Conservation (phyloP, 306 rosid genomes). For the Oemleria cerasiformis region DNA sequence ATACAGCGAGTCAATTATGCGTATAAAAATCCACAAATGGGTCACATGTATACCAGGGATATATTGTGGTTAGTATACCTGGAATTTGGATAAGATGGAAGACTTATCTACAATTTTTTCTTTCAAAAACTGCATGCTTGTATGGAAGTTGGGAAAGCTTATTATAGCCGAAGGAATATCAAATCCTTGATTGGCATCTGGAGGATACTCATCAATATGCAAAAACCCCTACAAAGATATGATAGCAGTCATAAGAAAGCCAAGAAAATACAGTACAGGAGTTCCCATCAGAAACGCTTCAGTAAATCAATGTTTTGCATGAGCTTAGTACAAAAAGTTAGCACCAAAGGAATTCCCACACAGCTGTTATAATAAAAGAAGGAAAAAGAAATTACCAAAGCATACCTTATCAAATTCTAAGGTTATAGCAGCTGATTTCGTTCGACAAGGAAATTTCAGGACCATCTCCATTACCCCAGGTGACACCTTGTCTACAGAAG, state of each 20-base stretch:
- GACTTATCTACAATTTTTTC: constrained; percentile 45
- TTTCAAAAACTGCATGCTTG: constrained; percentile 47
- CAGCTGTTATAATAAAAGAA: not conserved
- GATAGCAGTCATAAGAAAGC: constrained; percentile 18
- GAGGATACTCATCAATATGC: constrained; percentile 96
- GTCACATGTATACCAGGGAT: constrained; percentile 5
- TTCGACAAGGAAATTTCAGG: constrained; percentile 74
- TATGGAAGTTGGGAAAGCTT: constrained; percentile 70
- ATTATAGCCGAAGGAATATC: constrained; percentile 94
- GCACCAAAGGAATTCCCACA: not conserved
- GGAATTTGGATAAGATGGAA: constrained; percentile 65
- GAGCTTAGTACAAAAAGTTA: not conserved
- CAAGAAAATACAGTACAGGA: constrained; percentile 3
- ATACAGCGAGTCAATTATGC: constrained; percentile 21
- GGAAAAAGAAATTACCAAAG: constrained; percentile 1
- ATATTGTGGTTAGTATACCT: constrained; percentile 40
- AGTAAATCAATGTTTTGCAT: not conserved
- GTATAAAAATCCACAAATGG: not conserved
- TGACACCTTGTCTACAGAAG: constrained; percentile 90
- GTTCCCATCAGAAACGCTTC: constrained; percentile 8
- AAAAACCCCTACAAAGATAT: constrained; percentile 65
- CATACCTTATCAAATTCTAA: constrained; percentile 88
- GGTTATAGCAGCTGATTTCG: constrained; percentile 64
- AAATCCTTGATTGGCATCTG: constrained; percentile 94
- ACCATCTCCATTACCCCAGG: constrained; percentile 81